phyloP scores from a whole-genome alignment of 169 alveolate genomes.

The Plasmodium malariae region DNA sequence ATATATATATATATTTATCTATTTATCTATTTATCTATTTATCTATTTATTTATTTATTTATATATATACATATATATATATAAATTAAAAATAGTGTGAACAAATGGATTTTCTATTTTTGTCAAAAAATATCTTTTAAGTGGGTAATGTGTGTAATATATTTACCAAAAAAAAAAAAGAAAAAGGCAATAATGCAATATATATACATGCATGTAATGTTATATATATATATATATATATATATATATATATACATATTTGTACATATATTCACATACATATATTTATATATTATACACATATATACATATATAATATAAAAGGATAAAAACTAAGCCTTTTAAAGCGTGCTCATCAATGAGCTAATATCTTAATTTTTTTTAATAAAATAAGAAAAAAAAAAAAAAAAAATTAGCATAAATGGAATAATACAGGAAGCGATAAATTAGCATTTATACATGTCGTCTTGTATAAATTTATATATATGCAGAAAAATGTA shows the following conservation, averaged over 20 bases:
- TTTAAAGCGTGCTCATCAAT: conserved; percentile 25
- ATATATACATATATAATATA: too few relatives aligned
- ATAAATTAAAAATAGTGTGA: background rate
- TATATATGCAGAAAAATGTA: too few relatives aligned
- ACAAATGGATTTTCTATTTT: background rate
- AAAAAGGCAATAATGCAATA: background rate
- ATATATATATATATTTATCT: too few relatives aligned
- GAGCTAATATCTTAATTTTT: conserved; percentile 7
- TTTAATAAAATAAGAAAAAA: background rate
- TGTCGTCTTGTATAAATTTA: conserved; percentile 21
- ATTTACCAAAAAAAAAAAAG: background rate
- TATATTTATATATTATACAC: too few relatives aligned
- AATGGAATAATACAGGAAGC: background rate
- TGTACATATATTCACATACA: background rate
- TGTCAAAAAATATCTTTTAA: background rate
- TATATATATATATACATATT: too few relatives aligned
- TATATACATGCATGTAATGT: background rate
- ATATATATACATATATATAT: too few relatives aligned
- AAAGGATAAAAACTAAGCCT: background rate
- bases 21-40: too few relatives aligned
- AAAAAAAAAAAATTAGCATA: conserved; percentile 1
- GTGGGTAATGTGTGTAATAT: background rate
- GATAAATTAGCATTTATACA: background rate
- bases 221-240: too few relatives aligned
- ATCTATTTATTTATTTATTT: too few relatives aligned